Percentiles rank a stretch among this genome's conserved stretches.
phyloP scores from a whole-genome alignment of 2,329 filamentous ascomycete species.

The Ophiocordyceps robertsii region DNA sequence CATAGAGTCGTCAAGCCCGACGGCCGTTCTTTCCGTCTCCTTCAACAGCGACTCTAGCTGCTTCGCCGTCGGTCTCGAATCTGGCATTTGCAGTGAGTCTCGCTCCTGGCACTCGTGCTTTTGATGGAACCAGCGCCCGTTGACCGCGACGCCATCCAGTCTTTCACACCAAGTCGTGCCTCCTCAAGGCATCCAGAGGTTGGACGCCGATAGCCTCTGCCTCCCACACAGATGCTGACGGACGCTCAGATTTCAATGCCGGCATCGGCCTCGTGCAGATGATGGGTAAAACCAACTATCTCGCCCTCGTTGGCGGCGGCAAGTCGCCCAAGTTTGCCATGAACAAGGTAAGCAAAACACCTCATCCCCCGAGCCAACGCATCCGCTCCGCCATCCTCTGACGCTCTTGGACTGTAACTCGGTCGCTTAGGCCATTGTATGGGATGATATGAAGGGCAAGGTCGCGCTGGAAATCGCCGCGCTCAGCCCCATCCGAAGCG shows the following conservation, averaged over 20 bases:
- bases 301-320: constrained; percentile 82
- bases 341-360: constrained; percentile 50
- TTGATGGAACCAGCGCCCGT: background rate
- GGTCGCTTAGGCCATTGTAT: constrained; percentile 56
- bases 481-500: constrained; percentile 65
- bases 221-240: background rate
- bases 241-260: constrained; percentile 54
- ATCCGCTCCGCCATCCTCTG: background rate
- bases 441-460: constrained; percentile 74
- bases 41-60: constrained; percentile 79
- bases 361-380: too few species aligned
- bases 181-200: constrained; percentile 46
- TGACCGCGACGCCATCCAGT: constrained; percentile 33
- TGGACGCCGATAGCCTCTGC: background rate
- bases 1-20: constrained; percentile 63
- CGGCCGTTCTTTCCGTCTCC: constrained; percentile 65
- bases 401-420: too few species aligned
- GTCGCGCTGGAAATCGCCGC: constrained; percentile 66
- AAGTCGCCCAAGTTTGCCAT: constrained; percentile 73
- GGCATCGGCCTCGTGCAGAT: constrained; percentile 75
- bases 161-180: constrained; percentile 59
- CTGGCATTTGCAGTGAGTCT: constrained; percentile 66
- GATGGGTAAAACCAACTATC: constrained; percentile 75
- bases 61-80: constrained; percentile 77
- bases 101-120: background rate